Percentiles rank a stretch among this genome's conserved stretches.
phyloP scores from a whole-genome alignment of 352 stramenopile genomes.

The Phytophthora cactorum region DNA sequence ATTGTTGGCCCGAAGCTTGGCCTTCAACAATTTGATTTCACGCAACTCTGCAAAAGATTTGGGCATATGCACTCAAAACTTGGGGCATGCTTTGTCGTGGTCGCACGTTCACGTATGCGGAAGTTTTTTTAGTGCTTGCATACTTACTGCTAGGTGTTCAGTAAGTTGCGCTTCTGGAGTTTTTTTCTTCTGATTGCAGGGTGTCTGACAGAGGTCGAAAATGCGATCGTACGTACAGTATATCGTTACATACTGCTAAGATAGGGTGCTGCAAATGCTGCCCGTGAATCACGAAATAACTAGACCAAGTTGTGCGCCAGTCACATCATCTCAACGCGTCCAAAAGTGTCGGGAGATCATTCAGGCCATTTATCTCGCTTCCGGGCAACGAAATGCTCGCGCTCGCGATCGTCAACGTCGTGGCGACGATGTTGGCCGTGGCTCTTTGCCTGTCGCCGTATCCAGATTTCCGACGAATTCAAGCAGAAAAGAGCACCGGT shows the following conservation, averaged over 20 bases:
- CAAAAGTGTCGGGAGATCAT: neutral
- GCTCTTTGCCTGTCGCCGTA: conserved; percentile 33
- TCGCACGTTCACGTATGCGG: too few relatives aligned
- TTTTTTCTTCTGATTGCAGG: neutral
- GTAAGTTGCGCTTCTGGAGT: too few relatives aligned
- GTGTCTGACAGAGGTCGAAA: neutral
- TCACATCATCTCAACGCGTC: neutral
- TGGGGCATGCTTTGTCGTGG: too few relatives aligned
- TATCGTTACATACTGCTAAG: neutral
- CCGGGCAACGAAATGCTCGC: conserved; percentile 19
- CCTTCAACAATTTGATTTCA: too few relatives aligned
- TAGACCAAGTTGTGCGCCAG: too few relatives aligned
- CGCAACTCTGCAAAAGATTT: too few relatives aligned
- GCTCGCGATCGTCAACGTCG: conserved; percentile 35
- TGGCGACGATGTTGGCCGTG: conserved; percentile 23
- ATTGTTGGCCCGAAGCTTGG: too few relatives aligned
- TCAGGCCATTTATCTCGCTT: neutral
- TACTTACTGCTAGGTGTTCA: too few relatives aligned
- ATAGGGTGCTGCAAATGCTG: neutral
- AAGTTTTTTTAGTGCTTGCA: too few relatives aligned
- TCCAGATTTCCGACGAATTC: conserved; percentile 30
- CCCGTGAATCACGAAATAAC: too few relatives aligned
- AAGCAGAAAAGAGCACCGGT: conserved; percentile 33
- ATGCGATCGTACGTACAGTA: neutral
- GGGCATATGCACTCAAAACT: too few relatives aligned